Conservation (phyloP, 2,329 filamentous ascomycete species). For the Piedraia hortae region DNA sequence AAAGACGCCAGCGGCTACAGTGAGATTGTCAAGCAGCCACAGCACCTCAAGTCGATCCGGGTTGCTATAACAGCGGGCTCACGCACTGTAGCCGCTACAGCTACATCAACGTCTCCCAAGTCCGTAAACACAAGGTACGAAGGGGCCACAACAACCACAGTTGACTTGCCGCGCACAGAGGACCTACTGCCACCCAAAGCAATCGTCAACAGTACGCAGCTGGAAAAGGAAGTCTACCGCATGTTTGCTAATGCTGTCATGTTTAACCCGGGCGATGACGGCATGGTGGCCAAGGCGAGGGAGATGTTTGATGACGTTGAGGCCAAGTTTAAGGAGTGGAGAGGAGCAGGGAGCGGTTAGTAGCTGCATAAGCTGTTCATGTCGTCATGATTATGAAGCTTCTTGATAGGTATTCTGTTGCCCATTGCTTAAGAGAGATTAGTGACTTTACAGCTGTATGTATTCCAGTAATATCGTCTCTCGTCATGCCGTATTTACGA, state of each 20-base stretch:
- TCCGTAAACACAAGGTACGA: constrained; percentile 17
- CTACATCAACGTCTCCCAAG: constrained; percentile 12
- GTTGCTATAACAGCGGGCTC: constrained; percentile 20
- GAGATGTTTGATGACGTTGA: constrained; percentile 81
- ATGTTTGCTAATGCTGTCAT: constrained; percentile 98
- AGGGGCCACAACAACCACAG: constrained; percentile 7
- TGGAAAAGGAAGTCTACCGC: constrained; percentile 78
- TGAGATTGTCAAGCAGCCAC: constrained; percentile 24
- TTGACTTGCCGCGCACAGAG: constrained; percentile 40
- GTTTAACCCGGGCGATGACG: constrained; percentile 87
- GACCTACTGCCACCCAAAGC: constrained; percentile 64
- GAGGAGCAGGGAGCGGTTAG: constrained; percentile 20
- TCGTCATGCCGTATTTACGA: too few relatives aligned
- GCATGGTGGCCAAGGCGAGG: constrained; percentile 60
- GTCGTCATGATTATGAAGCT: too few relatives aligned
- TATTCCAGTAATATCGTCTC: too few relatives aligned
- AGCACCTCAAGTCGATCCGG: constrained; percentile 24
- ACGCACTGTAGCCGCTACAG: constrained; percentile 29
- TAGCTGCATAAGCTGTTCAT: constrained; percentile 7
- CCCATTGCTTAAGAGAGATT: too few relatives aligned
- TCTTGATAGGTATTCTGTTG: too few relatives aligned
- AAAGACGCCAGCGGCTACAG: constrained; percentile 24
- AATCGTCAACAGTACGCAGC: constrained; percentile 77
- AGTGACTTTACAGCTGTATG: too few relatives aligned
- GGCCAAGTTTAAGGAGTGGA: constrained; percentile 46